Base-by-base conservation (phyloP, 768 basidiomycete species). In the Boletales sp. region DNA sequence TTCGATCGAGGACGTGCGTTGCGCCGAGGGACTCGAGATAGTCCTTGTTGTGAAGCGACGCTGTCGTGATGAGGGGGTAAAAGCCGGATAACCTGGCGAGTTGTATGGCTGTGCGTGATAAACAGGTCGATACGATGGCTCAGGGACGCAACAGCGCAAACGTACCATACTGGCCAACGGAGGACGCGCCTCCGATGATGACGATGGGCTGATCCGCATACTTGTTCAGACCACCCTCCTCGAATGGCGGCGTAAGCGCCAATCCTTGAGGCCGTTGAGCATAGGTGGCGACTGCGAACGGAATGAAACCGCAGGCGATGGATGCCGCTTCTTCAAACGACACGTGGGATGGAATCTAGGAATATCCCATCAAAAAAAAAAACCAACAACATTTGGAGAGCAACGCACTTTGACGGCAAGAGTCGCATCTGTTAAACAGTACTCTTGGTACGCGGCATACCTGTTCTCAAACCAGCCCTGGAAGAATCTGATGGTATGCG, bases 261-360 rank as follows among this genome's bases (percentile, higher is more conserved):
- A 62, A 52, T 8, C 68, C 68, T 13, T 54, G 36, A 1, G 66
- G 62, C 10, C 49, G 47, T 31, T 53, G 55, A 3, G 58, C 52
- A 46, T 63, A 75, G 8, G 72, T 66, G 8, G 61, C 70, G 4
- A 65, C 48, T 10, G 63, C 69, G 2, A 70, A 72, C 5, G 71
- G 65, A 11, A 50, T 58, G 25, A 74, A 51, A 5, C 49, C 70
- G 32, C 65, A 47, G 4, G 69, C 67, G 4, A 76, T 49, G 1
- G 73, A 66, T 5, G 72, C 57, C 0, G 68, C 75, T 41, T 72
- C 46, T 19, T 74, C 71, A 44, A 70, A 70, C 2, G 71, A 60
- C 10, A 72, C 12, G 11, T 62, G 63, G 13, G 56, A 18, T 0
- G 72, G 72, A 10, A 76, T 64, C 66, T 70, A 46, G 8, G 19